These are phyloP conservation scores for Juglanconis juglandina DNA, from an alignment of 2,329 filamentous ascomycete species.

Conservation along the genomic window DNA sequence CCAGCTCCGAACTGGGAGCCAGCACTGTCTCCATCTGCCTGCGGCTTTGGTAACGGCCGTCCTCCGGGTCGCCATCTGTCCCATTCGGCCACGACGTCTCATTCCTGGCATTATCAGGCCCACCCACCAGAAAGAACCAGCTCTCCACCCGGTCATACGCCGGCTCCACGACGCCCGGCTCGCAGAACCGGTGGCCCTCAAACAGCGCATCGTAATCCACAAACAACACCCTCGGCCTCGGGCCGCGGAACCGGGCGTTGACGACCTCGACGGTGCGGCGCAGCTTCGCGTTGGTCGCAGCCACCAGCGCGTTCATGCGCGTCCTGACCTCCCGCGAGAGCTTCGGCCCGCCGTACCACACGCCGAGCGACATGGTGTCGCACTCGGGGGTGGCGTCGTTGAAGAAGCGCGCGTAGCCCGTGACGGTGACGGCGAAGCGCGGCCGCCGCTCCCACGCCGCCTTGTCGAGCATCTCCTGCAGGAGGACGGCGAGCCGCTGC, in stretches of 20 bases:
- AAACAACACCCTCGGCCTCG: conserved; percentile 36
- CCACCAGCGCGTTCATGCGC: conserved; percentile 43
- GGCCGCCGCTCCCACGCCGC: conserved; percentile 43
- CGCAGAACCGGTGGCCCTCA: conserved; percentile 41
- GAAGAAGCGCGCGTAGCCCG: conserved; percentile 48
- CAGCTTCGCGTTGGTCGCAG: conserved; percentile 40
- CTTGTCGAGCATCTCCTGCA: conserved; percentile 42
- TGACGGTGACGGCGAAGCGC: conserved; percentile 41
- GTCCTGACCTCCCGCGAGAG: conserved; percentile 36
- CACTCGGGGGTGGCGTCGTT: conserved; percentile 41
- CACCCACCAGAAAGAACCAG: conserved; percentile 48
- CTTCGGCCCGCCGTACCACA: conserved; percentile 44
- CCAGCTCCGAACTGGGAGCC: conserved; percentile 29
- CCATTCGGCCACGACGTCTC: conserved; percentile 19
- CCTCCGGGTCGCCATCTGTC: conserved; percentile 11
- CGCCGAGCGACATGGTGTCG: conserved; percentile 41
- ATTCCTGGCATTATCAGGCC: conserved; percentile 35
- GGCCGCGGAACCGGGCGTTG: conserved; percentile 32
- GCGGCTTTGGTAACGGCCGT: background rate
- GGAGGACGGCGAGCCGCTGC: conserved; percentile 34
- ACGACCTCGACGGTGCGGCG: conserved; percentile 31
- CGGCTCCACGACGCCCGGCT: conserved; percentile 35
- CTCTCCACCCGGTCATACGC: conserved; percentile 41
- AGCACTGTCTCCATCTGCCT: conserved; percentile 20
- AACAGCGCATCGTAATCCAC: conserved; percentile 43